These are phyloP conservation scores for Exophiala viscosa DNA, from an alignment of 2,329 filamentous ascomycete genomes.

Conservation along the genomic window DNA sequence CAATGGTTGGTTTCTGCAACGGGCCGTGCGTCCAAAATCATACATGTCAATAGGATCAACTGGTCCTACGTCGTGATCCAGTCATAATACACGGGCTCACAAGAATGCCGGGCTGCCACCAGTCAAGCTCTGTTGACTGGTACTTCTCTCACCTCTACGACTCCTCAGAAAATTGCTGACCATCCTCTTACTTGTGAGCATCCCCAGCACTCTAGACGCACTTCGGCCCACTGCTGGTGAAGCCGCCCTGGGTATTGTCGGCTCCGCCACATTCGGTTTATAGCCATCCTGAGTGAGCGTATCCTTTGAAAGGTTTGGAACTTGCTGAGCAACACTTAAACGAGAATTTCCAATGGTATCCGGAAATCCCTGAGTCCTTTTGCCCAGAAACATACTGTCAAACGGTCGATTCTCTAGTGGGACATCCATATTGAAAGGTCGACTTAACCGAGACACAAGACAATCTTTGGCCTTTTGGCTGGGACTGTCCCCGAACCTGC, in stretches of 20 bases:
- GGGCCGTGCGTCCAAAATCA: no score
- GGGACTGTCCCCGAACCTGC: conserved; percentile 21
- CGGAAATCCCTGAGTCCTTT: conserved; percentile 20
- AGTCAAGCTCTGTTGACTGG: conserved; percentile 5
- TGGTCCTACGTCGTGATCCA: no score
- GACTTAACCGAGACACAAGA: conserved; percentile 24
- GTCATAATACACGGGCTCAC: background rate
- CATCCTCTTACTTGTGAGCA: conserved; percentile 26
- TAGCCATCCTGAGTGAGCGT: background rate
- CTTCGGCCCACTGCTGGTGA: conserved; percentile 7
- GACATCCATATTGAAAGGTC: conserved; percentile 28
- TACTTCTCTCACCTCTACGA: conserved; percentile 9
- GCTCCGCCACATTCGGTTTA: background rate
- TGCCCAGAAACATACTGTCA: conserved; percentile 28
- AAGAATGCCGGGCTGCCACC: conserved; percentile 16
- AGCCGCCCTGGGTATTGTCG: conserved; percentile 10
- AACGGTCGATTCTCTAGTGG: conserved; percentile 26
- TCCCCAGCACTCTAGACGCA: conserved; percentile 15
- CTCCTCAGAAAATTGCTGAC: conserved; percentile 30
- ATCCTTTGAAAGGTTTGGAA: conserved; percentile 5
- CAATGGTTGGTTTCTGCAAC: no score
- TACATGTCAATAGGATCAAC: no score
- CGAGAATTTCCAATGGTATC: conserved; percentile 21
- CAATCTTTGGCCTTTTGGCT: conserved; percentile 21
- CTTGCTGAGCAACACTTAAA: conserved; percentile 20